These are phyloP conservation scores for Fagus crenata DNA, from an alignment of 306 rosid genomes.

Conservation along the genomic window DNA sequence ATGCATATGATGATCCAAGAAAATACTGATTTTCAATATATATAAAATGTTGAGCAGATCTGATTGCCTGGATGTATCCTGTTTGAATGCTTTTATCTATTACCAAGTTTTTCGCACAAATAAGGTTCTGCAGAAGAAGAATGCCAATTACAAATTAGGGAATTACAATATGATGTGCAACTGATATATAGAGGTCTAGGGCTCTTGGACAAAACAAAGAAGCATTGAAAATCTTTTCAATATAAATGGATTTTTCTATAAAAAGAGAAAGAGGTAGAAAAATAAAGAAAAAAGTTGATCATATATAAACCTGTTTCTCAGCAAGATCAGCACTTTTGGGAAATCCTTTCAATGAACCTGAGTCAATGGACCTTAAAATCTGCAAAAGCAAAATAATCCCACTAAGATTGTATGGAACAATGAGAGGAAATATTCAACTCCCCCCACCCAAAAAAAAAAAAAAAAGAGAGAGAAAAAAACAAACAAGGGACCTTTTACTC, in stretches of 20 bases:
- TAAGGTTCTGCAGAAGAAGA: slow-evolving; percentile 69
- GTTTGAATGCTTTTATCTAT: slow-evolving; percentile 92
- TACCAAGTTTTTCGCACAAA: slow-evolving; percentile 64
- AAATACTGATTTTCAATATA: slow-evolving; percentile 96
- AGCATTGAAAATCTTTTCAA: slow-evolving; percentile 16
- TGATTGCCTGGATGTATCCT: slow-evolving; percentile 89
- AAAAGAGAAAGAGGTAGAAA: background rate
- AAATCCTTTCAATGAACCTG: slow-evolving; percentile 89
- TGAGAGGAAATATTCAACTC: background rate
- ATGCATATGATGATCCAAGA: slow-evolving; percentile 87
- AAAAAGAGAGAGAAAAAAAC: too few relatives aligned
- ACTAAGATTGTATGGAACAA: slow-evolving; percentile 28
- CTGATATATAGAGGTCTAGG: slow-evolving; percentile 14
- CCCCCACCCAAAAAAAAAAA: background rate
- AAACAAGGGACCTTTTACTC: slow-evolving; percentile 12
- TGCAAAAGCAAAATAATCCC: slow-evolving; percentile 38
- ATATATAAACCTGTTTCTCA: slow-evolving; percentile 48
- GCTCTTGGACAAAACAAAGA: slow-evolving; percentile 27
- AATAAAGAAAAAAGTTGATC: slow-evolving; percentile 11
- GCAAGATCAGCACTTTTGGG: slow-evolving; percentile 54
- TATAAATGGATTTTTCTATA: slow-evolving; percentile 22
- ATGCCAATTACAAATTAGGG: slow-evolving; percentile 23
- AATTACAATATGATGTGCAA: slow-evolving; percentile 14
- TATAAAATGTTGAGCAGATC: slow-evolving; percentile 93
- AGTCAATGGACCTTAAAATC: slow-evolving; percentile 94